Evolutionary conservation across 345 rosid species (phyloP).

Genomic region (Microcos paniculata): DNA sequence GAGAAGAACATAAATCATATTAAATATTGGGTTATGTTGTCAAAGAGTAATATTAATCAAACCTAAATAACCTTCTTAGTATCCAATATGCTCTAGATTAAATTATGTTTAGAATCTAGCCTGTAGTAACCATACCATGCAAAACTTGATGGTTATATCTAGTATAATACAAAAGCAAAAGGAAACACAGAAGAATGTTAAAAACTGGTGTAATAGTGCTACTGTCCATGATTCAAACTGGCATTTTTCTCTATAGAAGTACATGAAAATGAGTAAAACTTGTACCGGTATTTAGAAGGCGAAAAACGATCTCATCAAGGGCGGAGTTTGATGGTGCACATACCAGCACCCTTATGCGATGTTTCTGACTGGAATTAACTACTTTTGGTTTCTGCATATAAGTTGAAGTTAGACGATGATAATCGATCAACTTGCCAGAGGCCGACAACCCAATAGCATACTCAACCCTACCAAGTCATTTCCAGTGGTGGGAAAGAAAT

Average conservation of each 20-base stretch:
- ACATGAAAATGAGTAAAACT: slow-evolving; percentile 10
- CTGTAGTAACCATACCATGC: background rate
- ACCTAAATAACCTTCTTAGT: background rate
- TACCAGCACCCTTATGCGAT: slow-evolving; percentile 77
- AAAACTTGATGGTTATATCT: background rate
- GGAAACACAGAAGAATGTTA: background rate
- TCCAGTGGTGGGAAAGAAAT: slow-evolving; percentile 84
- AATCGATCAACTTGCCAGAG: background rate
- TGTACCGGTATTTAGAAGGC: slow-evolving; percentile 76
- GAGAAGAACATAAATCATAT: background rate
- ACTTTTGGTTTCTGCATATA: slow-evolving; percentile 81
- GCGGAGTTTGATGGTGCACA: slow-evolving; percentile 99
- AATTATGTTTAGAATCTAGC: background rate
- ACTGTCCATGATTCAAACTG: background rate
- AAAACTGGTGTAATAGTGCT: background rate
- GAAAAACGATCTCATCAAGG: slow-evolving; percentile 91
- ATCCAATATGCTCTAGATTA: background rate
- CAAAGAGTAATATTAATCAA: background rate
- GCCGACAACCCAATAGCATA: background rate
- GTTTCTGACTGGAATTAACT: slow-evolving; percentile 65
- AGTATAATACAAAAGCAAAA: background rate
- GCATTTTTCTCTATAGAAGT: background rate
- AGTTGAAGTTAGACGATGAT: slow-evolving; percentile 17
- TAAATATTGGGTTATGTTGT: background rate
- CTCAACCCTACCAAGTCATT: slow-evolving; percentile 72